Base-by-base conservation (phyloP, 2,329 filamentous ascomycete species). In the Mycocentrospora acerina region DNA sequence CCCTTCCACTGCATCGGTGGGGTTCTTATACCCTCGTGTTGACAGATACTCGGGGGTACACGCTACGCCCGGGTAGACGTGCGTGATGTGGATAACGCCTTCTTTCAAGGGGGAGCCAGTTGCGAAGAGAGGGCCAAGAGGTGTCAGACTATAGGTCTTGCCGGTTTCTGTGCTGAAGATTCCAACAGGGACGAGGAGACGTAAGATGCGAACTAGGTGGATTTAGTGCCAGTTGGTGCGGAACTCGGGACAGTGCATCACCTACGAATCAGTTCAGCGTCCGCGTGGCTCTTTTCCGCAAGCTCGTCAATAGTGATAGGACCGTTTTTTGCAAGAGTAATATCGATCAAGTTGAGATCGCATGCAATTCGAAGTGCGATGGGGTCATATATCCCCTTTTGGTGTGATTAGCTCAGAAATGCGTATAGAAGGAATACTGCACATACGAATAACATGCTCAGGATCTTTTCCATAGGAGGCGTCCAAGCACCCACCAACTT, bases 11-110 rank as follows among this genome's bases (percentile, higher is more conserved):
- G 57, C 48, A 17, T 66, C 57, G 1, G 36, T 35, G 2, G 64
- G 67, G 36, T 46, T 49, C 10, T 49, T 42, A 46, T 66, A 69
- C 3, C 42, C 55, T 8, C 51, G 62, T 15, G 41, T 13, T 10
- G 55, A 50, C 13, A 66, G 55, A 31, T 60, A 65, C 2, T 59
- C 51, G 9, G 49, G 48, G 5, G 60, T 38, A 4, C 44, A 43
- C 2, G 51, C 39, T 4, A 54, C 39, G 10, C 30, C 26, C 7
- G 46, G 35, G 25, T 40, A 48, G n/a, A 30, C 12, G 11, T 44
- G 29, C 9, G 34, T 29, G 12, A 49, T 13, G 24, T 49, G 44
- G 3, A 49, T 39, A 4, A 46, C 32, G 1, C 24, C 40, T 13
- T 34, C 29, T 14, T 27, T 31, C 5, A 44, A n/a, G 8, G 47